Evolutionary conservation across 2,329 filamentous ascomycete species (phyloP).

Genomic region (Bipolaris sorokiniana): DNA sequence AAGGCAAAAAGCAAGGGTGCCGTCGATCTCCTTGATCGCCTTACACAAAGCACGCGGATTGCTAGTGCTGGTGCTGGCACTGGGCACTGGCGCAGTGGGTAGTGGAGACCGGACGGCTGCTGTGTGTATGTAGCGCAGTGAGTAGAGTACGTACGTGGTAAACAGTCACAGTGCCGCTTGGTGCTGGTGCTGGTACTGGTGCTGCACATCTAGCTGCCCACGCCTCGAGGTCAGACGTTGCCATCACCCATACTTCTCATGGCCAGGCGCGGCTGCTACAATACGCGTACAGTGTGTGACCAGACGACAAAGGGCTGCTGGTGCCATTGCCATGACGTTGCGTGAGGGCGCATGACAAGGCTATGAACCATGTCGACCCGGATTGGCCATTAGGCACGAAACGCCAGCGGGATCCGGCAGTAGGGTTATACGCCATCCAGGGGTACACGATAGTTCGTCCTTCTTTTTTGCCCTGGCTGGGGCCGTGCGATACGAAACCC

Average conservation of each 20-base stretch:
- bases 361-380: not conserved
- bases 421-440: slow-evolving; percentile 27
- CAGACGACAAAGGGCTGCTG: slow-evolving; percentile 17
- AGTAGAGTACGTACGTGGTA: no score
- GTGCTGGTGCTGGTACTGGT: no score
- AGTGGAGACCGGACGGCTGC: slow-evolving; percentile 9
- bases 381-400: slow-evolving; percentile 26
- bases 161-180: not conserved
- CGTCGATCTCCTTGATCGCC: slow-evolving; percentile 38
- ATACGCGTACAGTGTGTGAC: no score
- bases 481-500: slow-evolving; percentile 37
- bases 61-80: slow-evolving; percentile 38
- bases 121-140: not conserved
- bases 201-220: not conserved
- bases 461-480: slow-evolving; percentile 22
- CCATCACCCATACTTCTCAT: not conserved
- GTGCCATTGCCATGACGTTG: slow-evolving; percentile 37
- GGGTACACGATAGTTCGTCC: slow-evolving; percentile 28
- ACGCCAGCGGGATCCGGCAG: slow-evolving; percentile 34
- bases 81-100: slow-evolving; percentile 30
- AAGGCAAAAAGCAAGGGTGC: slow-evolving; percentile 36
- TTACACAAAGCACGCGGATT: slow-evolving; percentile 28
- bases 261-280: no score
- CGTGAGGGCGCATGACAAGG: slow-evolving; percentile 16
- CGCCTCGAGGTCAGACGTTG: not conserved